These are phyloP conservation scores for Cydonia oblonga DNA, from an alignment of 331 rosid genomes.

Conservation along the genomic window DNA sequence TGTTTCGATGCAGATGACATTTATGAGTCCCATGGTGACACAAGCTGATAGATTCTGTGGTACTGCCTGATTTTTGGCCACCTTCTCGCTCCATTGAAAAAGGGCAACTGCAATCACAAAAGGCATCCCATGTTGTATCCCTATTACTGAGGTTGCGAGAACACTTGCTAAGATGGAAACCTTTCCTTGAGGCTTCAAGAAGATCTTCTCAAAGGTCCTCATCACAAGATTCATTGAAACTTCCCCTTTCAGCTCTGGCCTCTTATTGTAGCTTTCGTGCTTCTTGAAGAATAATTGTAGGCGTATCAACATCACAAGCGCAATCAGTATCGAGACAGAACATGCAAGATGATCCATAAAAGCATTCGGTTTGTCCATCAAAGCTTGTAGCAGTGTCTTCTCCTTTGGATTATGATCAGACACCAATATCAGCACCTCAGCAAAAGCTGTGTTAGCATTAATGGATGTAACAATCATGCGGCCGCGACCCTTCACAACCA, in stretches of 20 bases:
- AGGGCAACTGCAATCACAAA: constrained; percentile 34
- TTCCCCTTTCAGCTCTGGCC: constrained; percentile 47
- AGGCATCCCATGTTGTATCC: constrained; percentile 61
- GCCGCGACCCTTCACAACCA: constrained; percentile 33
- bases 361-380: constrained; percentile 33
- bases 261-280: constrained; percentile 20
- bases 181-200: constrained; percentile 27
- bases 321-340: constrained; percentile 21
- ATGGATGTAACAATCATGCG: constrained; percentile 43
- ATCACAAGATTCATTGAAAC: constrained; percentile 22
- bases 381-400: constrained; percentile 25
- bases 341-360: constrained; percentile 27
- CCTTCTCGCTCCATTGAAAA: constrained; percentile 23
- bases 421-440: constrained; percentile 7
- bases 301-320: constrained; percentile 33
- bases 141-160: constrained; percentile 24
- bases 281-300: constrained; percentile 17
- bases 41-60: constrained; percentile 37
- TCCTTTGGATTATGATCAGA: neutral
- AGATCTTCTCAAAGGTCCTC: constrained; percentile 17
- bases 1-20: constrained; percentile 35
- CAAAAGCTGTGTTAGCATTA: constrained; percentile 3
- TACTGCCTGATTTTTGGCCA: neutral
- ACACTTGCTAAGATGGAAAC: constrained; percentile 26
- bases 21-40: constrained; percentile 50